Conservation (phyloP, 139 green algal genomes). For the Coelastrella sp. region DNA sequence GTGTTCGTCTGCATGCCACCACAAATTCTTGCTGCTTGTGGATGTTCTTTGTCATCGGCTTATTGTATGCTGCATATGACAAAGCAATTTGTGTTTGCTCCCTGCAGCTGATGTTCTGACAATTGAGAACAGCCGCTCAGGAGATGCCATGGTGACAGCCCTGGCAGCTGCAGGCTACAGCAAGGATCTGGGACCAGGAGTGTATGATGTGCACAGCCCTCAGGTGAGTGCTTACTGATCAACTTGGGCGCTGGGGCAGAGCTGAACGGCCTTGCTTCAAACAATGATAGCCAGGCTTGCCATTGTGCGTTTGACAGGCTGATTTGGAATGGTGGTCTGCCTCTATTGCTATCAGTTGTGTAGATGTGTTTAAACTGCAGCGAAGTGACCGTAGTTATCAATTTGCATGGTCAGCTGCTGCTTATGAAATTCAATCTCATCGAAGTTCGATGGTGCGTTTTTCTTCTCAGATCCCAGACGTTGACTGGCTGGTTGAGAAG, state of each 20-base stretch:
- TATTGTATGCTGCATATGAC: neutral
- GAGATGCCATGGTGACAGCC: constrained; percentile 83
- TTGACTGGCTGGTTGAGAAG: constrained; percentile 48
- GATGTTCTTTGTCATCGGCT: neutral
- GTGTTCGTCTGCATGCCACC: no score
- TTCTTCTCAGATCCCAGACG: constrained; percentile 1
- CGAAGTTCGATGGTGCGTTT: neutral
- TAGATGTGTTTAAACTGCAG: no score
- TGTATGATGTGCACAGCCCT: constrained; percentile 95
- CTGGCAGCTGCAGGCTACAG: constrained; percentile 79
- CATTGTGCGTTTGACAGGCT: no score
- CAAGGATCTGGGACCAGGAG: constrained; percentile 84
- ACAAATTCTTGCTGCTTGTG: neutral
- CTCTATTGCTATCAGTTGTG: no score
- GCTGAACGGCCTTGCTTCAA: no score
- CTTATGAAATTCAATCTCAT: no score
- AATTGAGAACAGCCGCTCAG: constrained; percentile 92
- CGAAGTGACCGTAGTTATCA: no score
- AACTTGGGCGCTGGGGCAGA: no score
- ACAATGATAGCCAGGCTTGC: no score
- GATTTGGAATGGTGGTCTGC: no score
- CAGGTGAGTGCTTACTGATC: constrained; percentile 65
- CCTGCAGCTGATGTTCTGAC: constrained; percentile 91
- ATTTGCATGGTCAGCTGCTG: no score
- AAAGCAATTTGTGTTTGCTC: no score